Evolutionary conservation across 202 grass and related monocot genomes (phyloP), one percentile per base, ranked within the genome.

Genomic region (Panicum virgatum): DNA sequence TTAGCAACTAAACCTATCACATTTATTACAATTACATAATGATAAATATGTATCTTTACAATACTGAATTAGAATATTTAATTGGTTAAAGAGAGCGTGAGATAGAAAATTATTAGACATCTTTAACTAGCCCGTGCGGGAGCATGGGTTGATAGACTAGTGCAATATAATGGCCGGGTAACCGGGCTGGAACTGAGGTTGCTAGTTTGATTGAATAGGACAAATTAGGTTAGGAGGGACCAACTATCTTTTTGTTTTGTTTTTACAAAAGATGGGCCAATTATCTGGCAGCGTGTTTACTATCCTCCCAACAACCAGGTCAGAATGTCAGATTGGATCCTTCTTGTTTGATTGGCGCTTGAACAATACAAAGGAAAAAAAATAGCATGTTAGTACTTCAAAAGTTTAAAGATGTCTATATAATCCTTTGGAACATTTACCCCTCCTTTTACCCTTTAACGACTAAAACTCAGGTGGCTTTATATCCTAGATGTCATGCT

Each of bases 311-410:
- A 34, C 69, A 36, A 36, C 18, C n/a, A 5, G 30, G 11, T 34
- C 32, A 20, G 48, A 54, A 5, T 19, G 11, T 34, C 32, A 20
- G 48, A 54, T 73, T 38, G 10, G 18, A 73, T 54, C 48, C 0
- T 73, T 73, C 30, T 73, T 37, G 48, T 73, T 53, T 73, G 70
- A 6, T 73, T 73, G 48, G 70, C 19, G 48, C 27, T 54, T 73
- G 47, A 5, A 54, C 20, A 13, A 52, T 36, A 73, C 18, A 3
- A 72, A 72, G 4, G 15, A 15, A 1, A 19, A 19, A 57, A 6
- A 72, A 11, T 50, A 32, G 8, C 9, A 51, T 12, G 45, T 34
- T n/a, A 3, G 8, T 46, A 26, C 43, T 47, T 13, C 25, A 20
- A 72, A 16, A 50, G 12, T 20, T 34, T 2, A 51, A 20, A 10